phyloP scores from a whole-genome alignment of 768 basidiomycete genomes.

The Termitomyces bulborhizus region DNA sequence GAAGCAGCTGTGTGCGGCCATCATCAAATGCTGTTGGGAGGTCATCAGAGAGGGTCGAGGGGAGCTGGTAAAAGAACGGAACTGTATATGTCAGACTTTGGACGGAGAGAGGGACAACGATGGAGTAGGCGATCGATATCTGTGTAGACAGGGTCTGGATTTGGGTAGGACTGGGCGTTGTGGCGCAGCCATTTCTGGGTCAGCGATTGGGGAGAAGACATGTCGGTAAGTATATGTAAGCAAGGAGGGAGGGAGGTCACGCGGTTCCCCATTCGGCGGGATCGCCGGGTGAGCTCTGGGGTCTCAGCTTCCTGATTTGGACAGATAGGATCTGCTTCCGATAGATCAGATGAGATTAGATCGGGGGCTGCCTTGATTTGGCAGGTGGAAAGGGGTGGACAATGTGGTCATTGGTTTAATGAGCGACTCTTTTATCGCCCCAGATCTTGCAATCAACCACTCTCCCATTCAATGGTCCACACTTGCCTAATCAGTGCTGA shows the following conservation, averaged over 20 bases:
- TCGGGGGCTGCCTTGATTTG: constrained; percentile 19
- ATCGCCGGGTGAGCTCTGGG: constrained; percentile 13
- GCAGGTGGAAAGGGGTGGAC: constrained; percentile 23
- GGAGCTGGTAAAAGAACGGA: constrained; percentile 20
- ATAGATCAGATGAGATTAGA: constrained; percentile 11
- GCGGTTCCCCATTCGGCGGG: constrained; percentile 10
- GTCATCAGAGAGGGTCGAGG: constrained; percentile 1
- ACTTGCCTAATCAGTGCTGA: constrained; percentile 39
- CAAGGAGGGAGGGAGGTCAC: constrained; percentile 1
- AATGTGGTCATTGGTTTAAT: not conserved
- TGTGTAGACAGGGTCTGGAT: constrained; percentile 49
- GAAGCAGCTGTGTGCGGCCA: constrained; percentile 85
- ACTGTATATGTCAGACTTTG: constrained; percentile 82
- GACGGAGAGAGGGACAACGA: constrained; percentile 52
- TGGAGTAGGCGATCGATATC: constrained; percentile 60
- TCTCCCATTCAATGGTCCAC: constrained; percentile 44
- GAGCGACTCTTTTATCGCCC: not conserved
- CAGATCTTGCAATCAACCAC: constrained; percentile 21
- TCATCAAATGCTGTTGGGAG: constrained; percentile 76
- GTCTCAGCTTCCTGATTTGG: constrained; percentile 16
- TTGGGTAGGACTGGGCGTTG: constrained; percentile 50
- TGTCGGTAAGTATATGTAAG: constrained; percentile 4
- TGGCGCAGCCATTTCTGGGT: constrained; percentile 64
- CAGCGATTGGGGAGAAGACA: constrained; percentile 25
- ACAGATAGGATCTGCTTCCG: constrained; percentile 17